Percentiles rank a stretch among this genome's conserved stretches.
Conservation (phyloP, 2,329 filamentous ascomycete species). For the Fusarium tuaranense region DNA sequence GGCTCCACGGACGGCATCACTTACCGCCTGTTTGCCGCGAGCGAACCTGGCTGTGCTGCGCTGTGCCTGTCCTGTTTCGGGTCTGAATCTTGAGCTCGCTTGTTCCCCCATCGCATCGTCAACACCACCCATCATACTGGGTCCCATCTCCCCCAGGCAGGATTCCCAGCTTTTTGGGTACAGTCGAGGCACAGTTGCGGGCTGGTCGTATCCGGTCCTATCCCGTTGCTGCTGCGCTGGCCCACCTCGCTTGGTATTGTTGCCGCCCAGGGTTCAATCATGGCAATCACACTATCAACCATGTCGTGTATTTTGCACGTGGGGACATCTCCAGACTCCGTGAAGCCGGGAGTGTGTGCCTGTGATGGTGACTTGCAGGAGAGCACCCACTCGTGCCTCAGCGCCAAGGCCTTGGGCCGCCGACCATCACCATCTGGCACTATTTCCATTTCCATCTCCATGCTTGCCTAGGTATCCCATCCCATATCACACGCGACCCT, state of each 20-base stretch:
- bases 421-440: conserved; percentile 14
- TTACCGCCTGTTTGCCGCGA: conserved; percentile 7
- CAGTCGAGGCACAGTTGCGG: neutral
- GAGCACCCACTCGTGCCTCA: conserved; percentile 20
- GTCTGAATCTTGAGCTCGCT: conserved; percentile 14
- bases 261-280: neutral
- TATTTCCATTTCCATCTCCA: conserved; percentile 37
- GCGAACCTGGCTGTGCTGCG: neutral
- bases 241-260: neutral
- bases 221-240: neutral
- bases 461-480: conserved; percentile 1
- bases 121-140: neutral
- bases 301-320: neutral
- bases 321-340: conserved; percentile 4
- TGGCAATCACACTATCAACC: neutral
- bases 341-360: conserved; percentile 4
- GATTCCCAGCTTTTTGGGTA: conserved; percentile 1
- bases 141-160: neutral
- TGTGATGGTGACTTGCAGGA: conserved; percentile 20
- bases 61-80: neutral
- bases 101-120: neutral
- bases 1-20: conserved; percentile 2
- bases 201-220: neutral
- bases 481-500: neutral
- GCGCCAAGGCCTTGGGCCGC: conserved; percentile 20